These are phyloP conservation scores for Pseudomicrostroma phylloplanum DNA, from an alignment of 1,284 basidiomycete species.

Conservation along the genomic window DNA sequence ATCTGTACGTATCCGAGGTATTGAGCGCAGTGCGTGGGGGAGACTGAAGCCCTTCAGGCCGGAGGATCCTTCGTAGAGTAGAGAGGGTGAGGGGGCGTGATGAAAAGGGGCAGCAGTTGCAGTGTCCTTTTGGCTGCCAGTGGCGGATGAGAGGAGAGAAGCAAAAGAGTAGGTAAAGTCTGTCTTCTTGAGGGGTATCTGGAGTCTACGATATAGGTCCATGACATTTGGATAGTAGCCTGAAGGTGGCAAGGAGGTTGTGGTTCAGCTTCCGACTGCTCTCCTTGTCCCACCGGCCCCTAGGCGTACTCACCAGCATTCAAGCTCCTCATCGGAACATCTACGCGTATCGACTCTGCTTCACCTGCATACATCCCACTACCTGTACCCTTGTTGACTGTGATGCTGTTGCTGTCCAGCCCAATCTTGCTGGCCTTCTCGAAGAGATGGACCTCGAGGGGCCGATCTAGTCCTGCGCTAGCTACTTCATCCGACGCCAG, in stretches of 20 bases:
- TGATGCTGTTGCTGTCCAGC: slow-evolving; percentile 44
- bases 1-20: too few species aligned
- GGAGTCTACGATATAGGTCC: slow-evolving; percentile 30
- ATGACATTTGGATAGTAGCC: slow-evolving; percentile 47
- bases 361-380: neutral
- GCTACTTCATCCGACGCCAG: neutral
- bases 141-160: neutral
- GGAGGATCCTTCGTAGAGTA: slow-evolving; percentile 37
- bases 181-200: slow-evolving; percentile 22
- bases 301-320: slow-evolving; percentile 24
- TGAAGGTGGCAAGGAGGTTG: neutral
- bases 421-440: slow-evolving; percentile 37
- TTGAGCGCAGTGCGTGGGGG: slow-evolving; percentile 16
- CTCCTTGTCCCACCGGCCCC: neutral
- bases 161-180: slow-evolving; percentile 45
- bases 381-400: slow-evolving; percentile 19
- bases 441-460: slow-evolving; percentile 34
- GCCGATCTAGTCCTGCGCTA: slow-evolving; percentile 2
- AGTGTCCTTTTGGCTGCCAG: neutral
- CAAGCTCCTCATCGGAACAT: slow-evolving; percentile 48
- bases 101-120: neutral
- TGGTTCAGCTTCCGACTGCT: too few species aligned
- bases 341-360: slow-evolving; percentile 22
- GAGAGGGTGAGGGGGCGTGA: slow-evolving; percentile 12
- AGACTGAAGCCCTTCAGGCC: slow-evolving; percentile 28